Evolutionary conservation across 768 basidiomycete genomes (phyloP).

Genomic region (Calvatia gigantea): DNA sequence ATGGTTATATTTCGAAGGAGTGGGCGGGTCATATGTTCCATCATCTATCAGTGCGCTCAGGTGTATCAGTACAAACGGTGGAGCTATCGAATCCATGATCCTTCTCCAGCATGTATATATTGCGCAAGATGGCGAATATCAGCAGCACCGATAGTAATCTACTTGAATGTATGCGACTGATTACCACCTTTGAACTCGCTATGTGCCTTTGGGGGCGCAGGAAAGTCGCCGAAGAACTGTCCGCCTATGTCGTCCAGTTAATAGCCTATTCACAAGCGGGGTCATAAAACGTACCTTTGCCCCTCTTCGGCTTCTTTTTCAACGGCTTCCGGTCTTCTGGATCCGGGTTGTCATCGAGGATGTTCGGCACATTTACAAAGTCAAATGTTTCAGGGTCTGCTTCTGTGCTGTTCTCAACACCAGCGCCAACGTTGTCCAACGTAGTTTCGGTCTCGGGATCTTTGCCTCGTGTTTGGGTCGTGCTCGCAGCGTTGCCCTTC

Average conservation of each 20-base stretch:
- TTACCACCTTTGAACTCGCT: conserved; percentile 69
- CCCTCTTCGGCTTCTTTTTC: conserved; percentile 46
- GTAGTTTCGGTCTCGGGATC: not conserved
- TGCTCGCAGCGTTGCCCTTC: conserved; percentile 18
- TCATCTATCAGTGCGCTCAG: too few species aligned
- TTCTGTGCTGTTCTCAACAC: conserved; percentile 9
- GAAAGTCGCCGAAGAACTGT: conserved; percentile 53
- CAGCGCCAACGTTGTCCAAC: too few species aligned
- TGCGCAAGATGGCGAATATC: not conserved
- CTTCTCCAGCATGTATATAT: not conserved
- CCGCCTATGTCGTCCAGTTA: conserved; percentile 30
- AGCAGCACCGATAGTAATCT: conserved; percentile 15
- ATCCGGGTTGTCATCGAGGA: conserved; percentile 57
- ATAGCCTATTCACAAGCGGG: conserved; percentile 26
- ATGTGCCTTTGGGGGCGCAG: conserved; percentile 60
- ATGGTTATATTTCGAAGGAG: too few species aligned
- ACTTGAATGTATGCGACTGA: conserved; percentile 66
- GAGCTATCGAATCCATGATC: too few species aligned
- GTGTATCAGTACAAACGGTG: too few species aligned
- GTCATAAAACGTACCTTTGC: conserved; percentile 38
- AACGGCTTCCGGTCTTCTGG: conserved; percentile 31
- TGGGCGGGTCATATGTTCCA: too few species aligned
- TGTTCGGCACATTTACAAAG: conserved; percentile 65
- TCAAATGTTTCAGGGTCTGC: conserved; percentile 62
- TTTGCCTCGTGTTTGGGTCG: not conserved